Evolutionary conservation across 2,329 filamentous ascomycete species (phyloP).

Genomic region (Colletotrichum nymphaeae): DNA sequence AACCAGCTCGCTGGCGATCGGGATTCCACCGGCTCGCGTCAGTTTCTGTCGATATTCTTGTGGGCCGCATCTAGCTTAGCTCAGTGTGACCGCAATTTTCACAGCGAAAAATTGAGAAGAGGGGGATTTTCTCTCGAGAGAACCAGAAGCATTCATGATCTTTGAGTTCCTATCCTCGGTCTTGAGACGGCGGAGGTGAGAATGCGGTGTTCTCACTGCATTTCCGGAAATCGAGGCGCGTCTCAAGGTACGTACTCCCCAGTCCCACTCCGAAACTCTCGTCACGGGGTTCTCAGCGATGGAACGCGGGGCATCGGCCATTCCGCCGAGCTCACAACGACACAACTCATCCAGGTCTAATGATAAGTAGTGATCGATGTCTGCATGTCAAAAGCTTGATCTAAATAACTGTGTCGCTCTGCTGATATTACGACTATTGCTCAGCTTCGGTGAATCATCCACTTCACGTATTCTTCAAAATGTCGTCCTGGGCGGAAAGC

Average conservation of each 20-base stretch:
- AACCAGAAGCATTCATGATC: too few species aligned
- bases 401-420: background rate
- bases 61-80: background rate
- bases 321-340: background rate
- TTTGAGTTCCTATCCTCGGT: too few species aligned
- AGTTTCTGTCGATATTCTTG: background rate
- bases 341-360: background rate
- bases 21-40: background rate
- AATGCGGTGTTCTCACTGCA: background rate
- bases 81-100: background rate
- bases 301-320: slow-evolving; percentile 8
- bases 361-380: background rate
- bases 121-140: too few species aligned
- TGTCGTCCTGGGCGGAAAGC: slow-evolving; percentile 23
- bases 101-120: too few species aligned
- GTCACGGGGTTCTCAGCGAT: slow-evolving; percentile 5
- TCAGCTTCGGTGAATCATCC: background rate
- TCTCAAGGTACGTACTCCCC: background rate
- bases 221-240: background rate
- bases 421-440: accelerated
- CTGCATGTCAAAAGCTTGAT: background rate
- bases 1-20: background rate
- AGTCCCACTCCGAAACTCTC: background rate
- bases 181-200: too few species aligned
- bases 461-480: background rate